These are phyloP conservation scores for Cladorrhinum sp. DNA, from an alignment of 2,329 filamentous ascomycete genomes.

Conservation along the genomic window DNA sequence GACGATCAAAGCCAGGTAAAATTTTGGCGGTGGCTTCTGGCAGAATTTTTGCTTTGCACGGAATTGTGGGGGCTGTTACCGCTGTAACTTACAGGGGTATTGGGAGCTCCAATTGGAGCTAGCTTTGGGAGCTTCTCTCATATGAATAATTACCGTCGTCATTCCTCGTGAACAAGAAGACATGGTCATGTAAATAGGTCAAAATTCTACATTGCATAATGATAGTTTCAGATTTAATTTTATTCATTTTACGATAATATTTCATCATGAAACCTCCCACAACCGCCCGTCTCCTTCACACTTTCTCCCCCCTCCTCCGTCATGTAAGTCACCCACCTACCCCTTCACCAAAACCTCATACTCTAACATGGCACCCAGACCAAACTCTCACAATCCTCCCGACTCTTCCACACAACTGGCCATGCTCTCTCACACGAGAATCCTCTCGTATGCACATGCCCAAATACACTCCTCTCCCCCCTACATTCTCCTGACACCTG, in stretches of 20 bases:
- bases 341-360: not conserved
- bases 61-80: not conserved
- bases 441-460: constrained; percentile 61
- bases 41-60: constrained; percentile 33
- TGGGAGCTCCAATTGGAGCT: not conserved
- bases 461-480: not conserved
- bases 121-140: no score
- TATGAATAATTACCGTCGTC: no score
- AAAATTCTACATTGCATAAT: no score
- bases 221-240: no score
- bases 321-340: not conserved
- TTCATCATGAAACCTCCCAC: constrained; percentile 30
- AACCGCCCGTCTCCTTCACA: constrained; percentile 25
- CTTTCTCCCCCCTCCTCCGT: not conserved
- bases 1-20: constrained; percentile 33
- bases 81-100: constrained; percentile 7
- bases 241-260: not conserved
- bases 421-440: constrained; percentile 72
- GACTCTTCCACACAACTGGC: constrained; percentile 28
- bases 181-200: no score
- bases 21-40: constrained; percentile 50
- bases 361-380: constrained; percentile 27
- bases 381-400: constrained; percentile 20
- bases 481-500: not conserved
- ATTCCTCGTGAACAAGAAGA: no score